These are phyloP conservation scores for Aspergillus costaricaensis DNA, from an alignment of 2,329 filamentous ascomycete genomes.

Conservation along the genomic window DNA sequence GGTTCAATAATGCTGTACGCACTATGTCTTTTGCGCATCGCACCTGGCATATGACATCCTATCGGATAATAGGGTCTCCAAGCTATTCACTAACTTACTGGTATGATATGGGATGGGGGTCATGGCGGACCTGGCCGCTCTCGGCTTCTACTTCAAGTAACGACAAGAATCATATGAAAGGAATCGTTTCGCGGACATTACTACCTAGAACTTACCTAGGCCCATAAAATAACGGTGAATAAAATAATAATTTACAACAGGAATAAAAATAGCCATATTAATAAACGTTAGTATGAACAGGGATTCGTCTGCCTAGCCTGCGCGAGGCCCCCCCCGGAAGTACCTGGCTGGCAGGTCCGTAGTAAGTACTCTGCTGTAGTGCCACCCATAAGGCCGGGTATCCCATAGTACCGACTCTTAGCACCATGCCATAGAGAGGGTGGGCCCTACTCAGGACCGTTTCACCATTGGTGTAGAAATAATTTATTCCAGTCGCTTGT, in stretches of 20 bases:
- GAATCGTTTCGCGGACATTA: neutral
- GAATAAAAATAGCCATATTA: neutral
- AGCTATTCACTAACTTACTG: neutral
- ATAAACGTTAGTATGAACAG: neutral
- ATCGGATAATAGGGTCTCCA: conserved; percentile 9
- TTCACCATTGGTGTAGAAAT: conserved; percentile 16
- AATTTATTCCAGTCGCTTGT: conserved; percentile 10
- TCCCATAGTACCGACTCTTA: neutral
- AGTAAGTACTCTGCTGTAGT: neutral
- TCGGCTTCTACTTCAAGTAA: neutral
- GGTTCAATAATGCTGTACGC: conserved; percentile 7
- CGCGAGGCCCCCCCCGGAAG: neutral
- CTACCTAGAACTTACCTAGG: neutral
- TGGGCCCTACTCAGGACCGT: conserved; percentile 19
- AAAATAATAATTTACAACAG: no score
- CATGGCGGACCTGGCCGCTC: neutral
- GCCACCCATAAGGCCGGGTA: conserved; percentile 3
- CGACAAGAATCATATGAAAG: conserved; percentile 14
- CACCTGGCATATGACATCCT: conserved; percentile 19
- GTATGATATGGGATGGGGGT: conserved; percentile 4
- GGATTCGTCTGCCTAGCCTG: conserved; percentile 1
- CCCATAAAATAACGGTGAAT: no score
- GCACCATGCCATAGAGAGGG: conserved; percentile 19
- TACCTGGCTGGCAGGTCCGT: neutral
- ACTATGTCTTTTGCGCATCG: conserved; percentile 5